phyloP scores from a whole-genome alignment of 2,329 filamentous ascomycete genomes.

The Seiridium unicorne region DNA sequence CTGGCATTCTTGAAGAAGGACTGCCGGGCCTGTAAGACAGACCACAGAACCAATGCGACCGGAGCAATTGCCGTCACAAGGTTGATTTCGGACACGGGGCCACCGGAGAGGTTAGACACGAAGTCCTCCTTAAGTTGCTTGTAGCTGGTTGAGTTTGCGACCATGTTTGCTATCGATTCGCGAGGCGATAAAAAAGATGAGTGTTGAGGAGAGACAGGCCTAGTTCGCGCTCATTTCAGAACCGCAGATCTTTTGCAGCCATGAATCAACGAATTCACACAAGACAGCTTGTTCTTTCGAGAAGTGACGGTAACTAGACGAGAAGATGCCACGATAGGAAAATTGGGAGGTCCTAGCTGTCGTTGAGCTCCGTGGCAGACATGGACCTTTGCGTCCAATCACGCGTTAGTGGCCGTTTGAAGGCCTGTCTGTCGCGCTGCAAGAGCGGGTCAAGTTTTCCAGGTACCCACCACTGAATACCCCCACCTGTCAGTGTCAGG shows the following conservation, averaged over 20 bases:
- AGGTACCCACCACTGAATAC: no score
- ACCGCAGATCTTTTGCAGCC: neutral
- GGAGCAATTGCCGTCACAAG: conserved; percentile 80
- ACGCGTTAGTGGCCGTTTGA: neutral
- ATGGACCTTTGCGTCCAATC: neutral
- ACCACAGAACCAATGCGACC: conserved; percentile 86
- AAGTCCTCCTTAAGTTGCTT: conserved; percentile 94
- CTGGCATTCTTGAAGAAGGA: conserved; percentile 80
- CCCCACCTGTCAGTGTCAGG: no score
- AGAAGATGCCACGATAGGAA: conserved; percentile 2
- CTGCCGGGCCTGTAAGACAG: conserved; percentile 78
- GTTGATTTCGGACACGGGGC: conserved; percentile 82
- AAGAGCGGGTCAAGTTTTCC: no score
- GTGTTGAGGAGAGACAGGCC: neutral
- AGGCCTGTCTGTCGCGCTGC: neutral
- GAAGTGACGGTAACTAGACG: neutral
- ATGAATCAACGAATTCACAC: neutral
- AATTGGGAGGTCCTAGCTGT: neutral
- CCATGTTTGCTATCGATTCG: conserved; percentile 16
- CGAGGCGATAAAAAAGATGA: neutral
- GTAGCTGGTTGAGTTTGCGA: conserved; percentile 57
- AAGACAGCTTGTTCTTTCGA: neutral
- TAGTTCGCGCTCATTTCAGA: neutral
- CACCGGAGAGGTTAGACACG: conserved; percentile 86
- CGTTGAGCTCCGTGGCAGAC: neutral